Conservation (phyloP, 228 moss, liverwort and hornwort species). For the Sphagnum magellanicum region DNA sequence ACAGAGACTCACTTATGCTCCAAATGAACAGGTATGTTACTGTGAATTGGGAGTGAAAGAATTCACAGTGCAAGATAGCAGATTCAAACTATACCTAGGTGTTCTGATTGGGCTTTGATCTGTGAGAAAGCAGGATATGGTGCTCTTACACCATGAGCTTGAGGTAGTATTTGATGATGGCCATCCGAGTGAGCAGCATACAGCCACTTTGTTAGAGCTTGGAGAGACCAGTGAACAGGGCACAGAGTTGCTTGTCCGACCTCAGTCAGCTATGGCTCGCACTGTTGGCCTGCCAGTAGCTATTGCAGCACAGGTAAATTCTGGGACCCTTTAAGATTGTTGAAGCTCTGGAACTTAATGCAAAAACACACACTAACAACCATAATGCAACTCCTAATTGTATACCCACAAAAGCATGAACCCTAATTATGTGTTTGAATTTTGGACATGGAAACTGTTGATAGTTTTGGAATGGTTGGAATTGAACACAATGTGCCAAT, state of each 20-base stretch:
- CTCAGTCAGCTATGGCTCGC: slow-evolving; percentile 85
- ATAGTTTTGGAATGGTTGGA: neutral
- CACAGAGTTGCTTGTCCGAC: slow-evolving; percentile 16
- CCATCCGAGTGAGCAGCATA: slow-evolving; percentile 54
- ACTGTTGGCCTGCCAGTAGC: slow-evolving; percentile 87
- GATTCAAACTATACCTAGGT: neutral
- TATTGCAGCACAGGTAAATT: slow-evolving; percentile 80
- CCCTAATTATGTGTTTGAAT: neutral
- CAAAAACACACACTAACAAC: neutral
- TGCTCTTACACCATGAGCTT: slow-evolving; percentile 85
- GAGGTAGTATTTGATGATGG: slow-evolving; percentile 46
- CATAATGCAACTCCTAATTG: neutral
- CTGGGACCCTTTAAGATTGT: neutral
- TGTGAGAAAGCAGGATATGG: slow-evolving; percentile 58
- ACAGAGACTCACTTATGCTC: slow-evolving; percentile 60
- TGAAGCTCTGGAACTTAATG: neutral
- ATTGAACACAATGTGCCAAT: neutral
- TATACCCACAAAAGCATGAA: too few relatives aligned
- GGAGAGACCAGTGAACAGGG: slow-evolving; percentile 44
- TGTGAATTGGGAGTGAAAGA: neutral
- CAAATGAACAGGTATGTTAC: slow-evolving; percentile 64
- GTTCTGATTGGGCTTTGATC: neutral
- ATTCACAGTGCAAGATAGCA: neutral
- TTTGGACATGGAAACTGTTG: neutral
- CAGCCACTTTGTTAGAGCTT: slow-evolving; percentile 66